Conservation (phyloP, 2,329 filamentous ascomycete genomes). For the Dendrostoma leiphaemia region DNA sequence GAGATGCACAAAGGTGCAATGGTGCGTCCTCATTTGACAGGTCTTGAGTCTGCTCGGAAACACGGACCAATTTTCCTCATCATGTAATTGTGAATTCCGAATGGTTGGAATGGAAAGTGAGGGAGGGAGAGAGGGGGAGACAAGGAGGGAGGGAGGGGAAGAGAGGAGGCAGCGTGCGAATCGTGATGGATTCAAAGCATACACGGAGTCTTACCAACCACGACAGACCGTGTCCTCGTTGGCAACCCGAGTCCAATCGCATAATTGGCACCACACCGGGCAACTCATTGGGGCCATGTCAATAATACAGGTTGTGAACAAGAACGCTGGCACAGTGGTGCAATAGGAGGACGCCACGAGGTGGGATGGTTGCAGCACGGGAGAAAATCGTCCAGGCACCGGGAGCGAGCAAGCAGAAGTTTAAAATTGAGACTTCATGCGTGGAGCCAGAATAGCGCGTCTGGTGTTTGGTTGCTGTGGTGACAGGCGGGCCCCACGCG, state of each 20-base stretch:
- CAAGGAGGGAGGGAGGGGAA: background rate
- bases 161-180: background rate
- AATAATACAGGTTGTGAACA: too few species aligned
- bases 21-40: slow-evolving; percentile 50
- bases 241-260: background rate
- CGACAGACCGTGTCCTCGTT: too few species aligned
- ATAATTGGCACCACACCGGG: too few species aligned
- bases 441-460: background rate
- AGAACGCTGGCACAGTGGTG: too few species aligned
- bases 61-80: slow-evolving; percentile 81
- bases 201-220: too few species aligned
- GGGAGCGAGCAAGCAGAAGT: background rate
- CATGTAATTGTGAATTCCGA: slow-evolving; percentile 35
- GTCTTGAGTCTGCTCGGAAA: slow-evolving; percentile 80
- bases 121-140: too few species aligned
- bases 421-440: slow-evolving; percentile 14
- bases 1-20: slow-evolving; percentile 36
- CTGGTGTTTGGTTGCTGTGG: slow-evolving; percentile 5
- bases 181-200: background rate
- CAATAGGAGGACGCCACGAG: slow-evolving; percentile 5
- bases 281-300: background rate
- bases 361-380: background rate
- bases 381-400: too few species aligned
- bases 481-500: slow-evolving; percentile 10
- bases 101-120: background rate